A percentile compares a stretch with the other conserved stretches of the same genome.
phyloP scores from a whole-genome alignment of 139 green algal genomes.

The Choricystis sp. region DNA sequence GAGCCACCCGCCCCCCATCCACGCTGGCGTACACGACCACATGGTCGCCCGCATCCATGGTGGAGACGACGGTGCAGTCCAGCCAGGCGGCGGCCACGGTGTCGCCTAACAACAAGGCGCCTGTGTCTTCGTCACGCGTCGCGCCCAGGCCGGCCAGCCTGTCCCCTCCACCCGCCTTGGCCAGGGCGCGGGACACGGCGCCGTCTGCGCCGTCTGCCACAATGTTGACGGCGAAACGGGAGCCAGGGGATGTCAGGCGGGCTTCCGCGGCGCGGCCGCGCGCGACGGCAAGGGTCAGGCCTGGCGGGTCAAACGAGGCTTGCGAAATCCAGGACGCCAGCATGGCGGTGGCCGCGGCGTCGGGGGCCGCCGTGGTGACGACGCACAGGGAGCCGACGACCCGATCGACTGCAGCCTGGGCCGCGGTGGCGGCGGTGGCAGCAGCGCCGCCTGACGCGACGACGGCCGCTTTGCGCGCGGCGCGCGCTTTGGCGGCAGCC shows the following conservation, averaged over 20 bases:
- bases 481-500: constrained; percentile 32
- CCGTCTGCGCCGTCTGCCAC: constrained; percentile 49
- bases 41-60: constrained; percentile 75
- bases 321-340: constrained; percentile 81
- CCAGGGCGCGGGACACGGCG: constrained; percentile 50
- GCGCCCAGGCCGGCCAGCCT: constrained; percentile 54
- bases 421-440: not conserved
- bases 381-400: constrained; percentile 83
- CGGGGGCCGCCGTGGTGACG: constrained; percentile 57
- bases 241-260: constrained; percentile 51
- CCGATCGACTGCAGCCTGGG: constrained; percentile 48
- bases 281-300: constrained; percentile 78
- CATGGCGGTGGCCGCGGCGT: constrained; percentile 71
- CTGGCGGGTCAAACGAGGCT: constrained; percentile 78
- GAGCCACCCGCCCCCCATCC: constrained; percentile 44
- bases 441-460: not conserved
- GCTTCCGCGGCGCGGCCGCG: constrained; percentile 76
- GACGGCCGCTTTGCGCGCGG: constrained; percentile 9
- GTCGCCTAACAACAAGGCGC: constrained; percentile 26
- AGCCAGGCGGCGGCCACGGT: constrained; percentile 29
- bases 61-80: constrained; percentile 40
- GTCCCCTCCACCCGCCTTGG: constrained; percentile 66
- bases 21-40: constrained; percentile 66
- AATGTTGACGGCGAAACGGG: constrained; percentile 71
- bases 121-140: constrained; percentile 16